Conservation (phyloP, 305 asterid genomes). For the Fraxinus ornus region DNA sequence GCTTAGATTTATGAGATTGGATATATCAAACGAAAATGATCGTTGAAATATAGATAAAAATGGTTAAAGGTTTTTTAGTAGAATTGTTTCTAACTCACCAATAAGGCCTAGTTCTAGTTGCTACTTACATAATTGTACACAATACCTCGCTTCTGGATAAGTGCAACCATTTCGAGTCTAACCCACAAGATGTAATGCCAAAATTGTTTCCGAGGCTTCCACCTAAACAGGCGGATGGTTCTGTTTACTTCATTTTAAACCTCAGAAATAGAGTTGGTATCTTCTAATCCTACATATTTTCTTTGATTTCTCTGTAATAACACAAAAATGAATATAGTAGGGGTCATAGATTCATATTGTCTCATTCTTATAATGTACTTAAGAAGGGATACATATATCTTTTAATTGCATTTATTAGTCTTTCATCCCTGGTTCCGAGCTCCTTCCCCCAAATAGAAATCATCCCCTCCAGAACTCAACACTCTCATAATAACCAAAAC, state of each 20-base stretch:
- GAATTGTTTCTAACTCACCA: neutral
- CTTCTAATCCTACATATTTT: neutral
- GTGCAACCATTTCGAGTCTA: neutral
- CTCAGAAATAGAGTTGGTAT: neutral
- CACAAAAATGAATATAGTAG: neutral
- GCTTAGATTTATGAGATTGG: conserved; percentile 1
- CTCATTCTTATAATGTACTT: neutral
- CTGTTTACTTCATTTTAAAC: neutral
- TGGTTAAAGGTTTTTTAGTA: neutral
- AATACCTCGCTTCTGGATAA: neutral
- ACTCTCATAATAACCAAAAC: neutral
- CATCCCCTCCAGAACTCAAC: neutral
- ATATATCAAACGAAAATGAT: conserved; percentile 8
- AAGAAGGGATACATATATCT: neutral
- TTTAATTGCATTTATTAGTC: neutral
- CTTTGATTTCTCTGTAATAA: neutral
- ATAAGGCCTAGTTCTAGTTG: neutral
- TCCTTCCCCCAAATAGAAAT: neutral
- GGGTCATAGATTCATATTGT: neutral
- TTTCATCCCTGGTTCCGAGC: neutral
- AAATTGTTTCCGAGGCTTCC: neutral
- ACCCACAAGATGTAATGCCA: neutral
- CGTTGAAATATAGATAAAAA: neutral
- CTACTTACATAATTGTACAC: neutral
- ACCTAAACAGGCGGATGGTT: neutral